Evolutionary conservation across 495 filamentous ascomycete species (phyloP).

Genomic region (Aspergillus nidulans): DNA sequence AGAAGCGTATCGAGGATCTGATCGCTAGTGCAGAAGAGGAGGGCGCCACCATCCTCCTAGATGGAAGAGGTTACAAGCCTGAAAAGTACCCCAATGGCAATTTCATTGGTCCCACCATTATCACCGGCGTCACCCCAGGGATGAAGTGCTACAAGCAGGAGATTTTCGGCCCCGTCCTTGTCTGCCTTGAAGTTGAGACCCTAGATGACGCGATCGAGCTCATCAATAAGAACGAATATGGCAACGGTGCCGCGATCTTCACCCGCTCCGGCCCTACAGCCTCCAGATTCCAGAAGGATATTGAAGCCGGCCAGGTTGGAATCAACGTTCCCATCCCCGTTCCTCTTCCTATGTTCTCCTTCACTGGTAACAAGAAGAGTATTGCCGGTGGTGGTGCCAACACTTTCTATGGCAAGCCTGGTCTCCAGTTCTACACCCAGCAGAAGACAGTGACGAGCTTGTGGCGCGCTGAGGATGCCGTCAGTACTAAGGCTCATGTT

Average conservation of each 20-base stretch:
- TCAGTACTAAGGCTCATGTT: constrained; percentile 72
- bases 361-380: constrained; percentile 97
- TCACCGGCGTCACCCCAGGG: constrained; percentile 81
- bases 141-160: constrained; percentile 97
- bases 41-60: constrained; percentile 90
- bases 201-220: constrained; percentile 70
- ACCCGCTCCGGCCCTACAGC: constrained; percentile 60
- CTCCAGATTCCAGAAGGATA: constrained; percentile 59
- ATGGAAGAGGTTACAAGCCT: constrained; percentile 84
- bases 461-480: constrained; percentile 82
- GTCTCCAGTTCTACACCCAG: constrained; percentile 93
- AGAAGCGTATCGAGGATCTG: constrained; percentile 80
- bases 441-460: constrained; percentile 93
- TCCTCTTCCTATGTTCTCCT: constrained; percentile 91
- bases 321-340: constrained; percentile 75
- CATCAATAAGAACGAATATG: constrained; percentile 68
- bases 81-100: constrained; percentile 95
- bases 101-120: constrained; percentile 91
- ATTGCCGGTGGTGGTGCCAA: constrained; percentile 89
- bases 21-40: constrained; percentile 89
- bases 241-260: constrained; percentile 68
- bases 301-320: constrained; percentile 54
- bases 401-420: constrained; percentile 92
- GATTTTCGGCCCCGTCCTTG: constrained; percentile 87
- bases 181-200: constrained; percentile 41